Evolutionary conservation across 2,329 filamentous ascomycete genomes (phyloP), one percentile per base, ranked within the genome.

Genomic region (Bipolaris zeicola): DNA sequence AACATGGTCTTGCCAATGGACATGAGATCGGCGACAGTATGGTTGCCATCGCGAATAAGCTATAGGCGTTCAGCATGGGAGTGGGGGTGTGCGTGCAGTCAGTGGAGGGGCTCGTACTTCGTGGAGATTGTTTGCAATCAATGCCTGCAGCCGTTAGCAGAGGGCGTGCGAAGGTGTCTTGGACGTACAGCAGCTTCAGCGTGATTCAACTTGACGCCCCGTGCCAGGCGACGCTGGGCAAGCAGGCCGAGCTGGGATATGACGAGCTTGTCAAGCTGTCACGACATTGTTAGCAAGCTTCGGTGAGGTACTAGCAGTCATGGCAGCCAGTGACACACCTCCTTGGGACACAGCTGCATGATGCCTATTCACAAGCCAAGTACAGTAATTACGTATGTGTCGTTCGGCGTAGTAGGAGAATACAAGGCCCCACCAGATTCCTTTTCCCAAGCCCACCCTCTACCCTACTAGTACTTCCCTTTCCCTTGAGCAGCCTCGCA

Each of bases 11-110:
- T 87, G 67, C 94, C 94, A 62, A 96, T 85, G 59, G 87, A 82
- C 93, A 98, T 98, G 73, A 98, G 90, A 76, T 96, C 92, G 37
- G 93, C 89, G 51, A 98, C 94, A 13, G 85, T 90, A 79, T 97
- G 91, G 66, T 89, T 87, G 73, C 94, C 94, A 94, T 98, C 94
- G 76, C 94, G 93, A 76, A 98, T 96, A 69, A 97, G 88, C 84
- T 89, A 67, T 65, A 51, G 45, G 51, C 44, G 46, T 66, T 75
- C 65, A 75, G 70, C 42, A 57, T 53, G 50, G 49, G 47, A 54
- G 24, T 16, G 43, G 2, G 37, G 54, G 50, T 24, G 60, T 46
- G 47, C 42, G 48, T 43, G 31, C 20, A 53, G 26, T 6, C 28
- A 13, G 28, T 13, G 28, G 26, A 16, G 42, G 47, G 50, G 50